These are phyloP conservation scores for Backusella australiensis DNA, from an alignment of 192 early-diverging fungal genomes.

Conservation along the genomic window DNA sequence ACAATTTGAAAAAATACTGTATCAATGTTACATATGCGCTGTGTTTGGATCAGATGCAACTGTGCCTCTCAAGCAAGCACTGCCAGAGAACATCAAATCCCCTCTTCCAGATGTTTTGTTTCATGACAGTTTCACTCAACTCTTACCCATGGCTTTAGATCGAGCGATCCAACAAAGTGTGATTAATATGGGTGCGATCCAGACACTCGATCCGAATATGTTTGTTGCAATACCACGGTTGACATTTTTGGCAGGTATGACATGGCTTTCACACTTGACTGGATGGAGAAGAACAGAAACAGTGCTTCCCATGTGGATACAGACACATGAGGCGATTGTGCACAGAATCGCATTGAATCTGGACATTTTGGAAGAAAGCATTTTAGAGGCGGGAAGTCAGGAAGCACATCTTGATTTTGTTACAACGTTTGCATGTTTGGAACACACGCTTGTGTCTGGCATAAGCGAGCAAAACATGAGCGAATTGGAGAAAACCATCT, in stretches of 20 bases:
- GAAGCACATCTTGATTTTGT: not conserved
- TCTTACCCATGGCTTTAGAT: constrained; percentile 8
- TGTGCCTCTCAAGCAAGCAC: not conserved
- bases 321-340: not conserved
- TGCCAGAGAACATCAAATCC: not conserved
- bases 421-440: not conserved
- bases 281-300: not conserved
- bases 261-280: constrained; percentile 9
- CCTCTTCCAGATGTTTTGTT: not conserved
- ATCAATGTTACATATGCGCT: constrained; percentile 4
- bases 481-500: constrained; percentile 6
- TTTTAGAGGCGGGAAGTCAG: not conserved
- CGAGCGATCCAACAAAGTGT: not conserved
- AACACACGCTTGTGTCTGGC: not conserved
- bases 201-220: not conserved
- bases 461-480: not conserved
- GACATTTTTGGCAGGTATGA: constrained; percentile 5
- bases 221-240: constrained; percentile 13
- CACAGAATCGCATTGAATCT: not conserved
- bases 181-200: not conserved
- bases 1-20: constrained; percentile 6
- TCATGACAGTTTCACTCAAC: constrained; percentile 9
- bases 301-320: not conserved
- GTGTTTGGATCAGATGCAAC: constrained; percentile 14
- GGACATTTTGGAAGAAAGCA: not conserved